phyloP scores from a whole-genome alignment of 306 rosid species.

The Ormosia semicastrata region DNA sequence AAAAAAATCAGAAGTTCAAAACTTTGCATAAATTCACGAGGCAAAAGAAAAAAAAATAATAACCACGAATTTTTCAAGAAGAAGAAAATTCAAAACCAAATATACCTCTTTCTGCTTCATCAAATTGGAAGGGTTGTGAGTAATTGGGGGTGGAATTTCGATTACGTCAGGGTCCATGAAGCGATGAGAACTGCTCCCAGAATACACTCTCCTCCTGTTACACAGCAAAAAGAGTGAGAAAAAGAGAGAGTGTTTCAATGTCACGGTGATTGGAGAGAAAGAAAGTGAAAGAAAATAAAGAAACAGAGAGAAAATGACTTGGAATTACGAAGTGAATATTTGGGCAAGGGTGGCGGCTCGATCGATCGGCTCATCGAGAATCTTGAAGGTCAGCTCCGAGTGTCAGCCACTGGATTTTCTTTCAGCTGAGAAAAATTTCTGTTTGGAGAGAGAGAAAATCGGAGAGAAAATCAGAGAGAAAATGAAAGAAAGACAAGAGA shows the following conservation, averaged over 20 bases:
- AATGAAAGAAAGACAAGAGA: background rate
- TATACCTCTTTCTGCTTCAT: conserved; percentile 53
- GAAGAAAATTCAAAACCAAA: too few species aligned
- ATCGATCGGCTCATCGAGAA: conserved; percentile 42
- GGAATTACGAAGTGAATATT: conserved; percentile 28
- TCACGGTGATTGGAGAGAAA: background rate
- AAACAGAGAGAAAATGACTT: conserved; percentile 20
- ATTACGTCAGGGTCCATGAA: conserved; percentile 57
- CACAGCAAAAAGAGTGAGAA: conserved; percentile 19
- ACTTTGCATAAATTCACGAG: background rate
- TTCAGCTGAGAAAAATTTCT: background rate
- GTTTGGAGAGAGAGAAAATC: conserved; percentile 1
- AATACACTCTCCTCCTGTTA: conserved; percentile 34
- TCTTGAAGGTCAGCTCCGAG: background rate
- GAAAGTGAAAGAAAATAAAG: background rate
- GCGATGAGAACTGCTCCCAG: conserved; percentile 20
- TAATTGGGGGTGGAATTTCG: conserved; percentile 40
- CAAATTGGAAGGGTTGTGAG: conserved; percentile 25
- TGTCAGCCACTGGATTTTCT: background rate
- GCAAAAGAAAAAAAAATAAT: background rate
- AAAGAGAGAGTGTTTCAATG: background rate
- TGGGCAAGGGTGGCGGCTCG: conserved; percentile 45
- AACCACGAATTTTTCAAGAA: background rate
- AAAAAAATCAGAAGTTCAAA: background rate
- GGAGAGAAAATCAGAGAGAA: background rate